Base-by-base conservation (phyloP, 2,329 filamentous ascomycete species). In the Monascus ruber region DNA sequence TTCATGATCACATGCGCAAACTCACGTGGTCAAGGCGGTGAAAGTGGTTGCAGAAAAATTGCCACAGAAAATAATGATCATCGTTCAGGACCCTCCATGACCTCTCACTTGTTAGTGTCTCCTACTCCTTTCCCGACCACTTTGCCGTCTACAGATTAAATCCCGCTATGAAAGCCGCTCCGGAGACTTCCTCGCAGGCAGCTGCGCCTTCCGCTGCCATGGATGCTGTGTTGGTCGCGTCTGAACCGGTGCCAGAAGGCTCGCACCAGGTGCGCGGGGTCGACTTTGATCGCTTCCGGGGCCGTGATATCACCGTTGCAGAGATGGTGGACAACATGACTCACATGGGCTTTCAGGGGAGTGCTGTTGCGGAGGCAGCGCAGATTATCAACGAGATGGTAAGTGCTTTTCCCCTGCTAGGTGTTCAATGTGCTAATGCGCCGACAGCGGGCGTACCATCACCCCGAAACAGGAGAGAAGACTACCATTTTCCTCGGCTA, bases 401-500 rank as follows among this genome's bases (percentile, higher is more conserved):
- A 69, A 50, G n/a, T 42, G 31, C 10, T 45, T 24, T 11, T 27
- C 6, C 34, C 7, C 17, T 31, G 11, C 24, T 5, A 24, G 11
- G 31, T 9, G 2, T n/a, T 3, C 11, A 9, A 41, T 35, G 37
- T 39, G 33, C 31, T 35, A 34, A 32, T 11, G 3, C 7, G 24
- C 34, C 26, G 2, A 69, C 56, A 81, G 85, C 76, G 86, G 57
- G 74, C 76, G 41, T 96, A 85, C 81, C 73, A 73, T 45, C 83
- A 94, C 58, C 77, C 85, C 1, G 83, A 88, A 55, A 84, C 84
- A 1, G 77, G 77, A 9, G 78, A 83, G 25, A 76, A 76, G 53
- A 91, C 91, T 11, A 96, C 91, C 43, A 89, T 98, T 52, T 96
- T 98, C 64, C 77, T 98, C 6, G 91, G 91, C 41, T 98, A 95